Conservation (phyloP, 352 stramenopile species). For the Pythium vanterpoolii region DNA sequence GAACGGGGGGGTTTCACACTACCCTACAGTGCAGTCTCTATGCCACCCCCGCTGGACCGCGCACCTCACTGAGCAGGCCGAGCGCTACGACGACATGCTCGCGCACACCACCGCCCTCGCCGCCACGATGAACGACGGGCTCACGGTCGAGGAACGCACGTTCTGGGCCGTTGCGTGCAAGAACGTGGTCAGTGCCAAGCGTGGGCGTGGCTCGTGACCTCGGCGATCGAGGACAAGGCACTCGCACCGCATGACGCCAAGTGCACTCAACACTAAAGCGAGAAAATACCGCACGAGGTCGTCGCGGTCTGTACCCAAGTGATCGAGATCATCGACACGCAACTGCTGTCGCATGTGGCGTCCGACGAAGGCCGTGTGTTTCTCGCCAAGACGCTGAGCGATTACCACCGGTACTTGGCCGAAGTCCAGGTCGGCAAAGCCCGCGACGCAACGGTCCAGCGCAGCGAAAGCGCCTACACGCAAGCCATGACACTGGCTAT, state of each 20-base stretch:
- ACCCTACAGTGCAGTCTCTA: background rate
- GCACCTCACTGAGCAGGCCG: slow-evolving; percentile 31
- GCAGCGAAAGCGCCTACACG: slow-evolving; percentile 20
- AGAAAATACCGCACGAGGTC: no score
- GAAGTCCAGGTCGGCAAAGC: slow-evolving; percentile 6
- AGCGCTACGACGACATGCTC: slow-evolving; percentile 31
- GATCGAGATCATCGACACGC: slow-evolving; percentile 89
- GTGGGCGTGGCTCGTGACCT: slow-evolving; percentile 30
- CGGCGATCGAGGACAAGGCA: no score
- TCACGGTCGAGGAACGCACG: slow-evolving; percentile 38
- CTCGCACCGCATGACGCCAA: no score
- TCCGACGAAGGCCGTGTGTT: slow-evolving; percentile 93
- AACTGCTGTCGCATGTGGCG: slow-evolving; percentile 88
- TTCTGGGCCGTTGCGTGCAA: slow-evolving; percentile 36
- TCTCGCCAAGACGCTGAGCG: slow-evolving; percentile 96
- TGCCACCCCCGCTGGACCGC: slow-evolving; percentile 20
- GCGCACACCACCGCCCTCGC: slow-evolving; percentile 21
- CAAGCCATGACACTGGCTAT: slow-evolving; percentile 13
- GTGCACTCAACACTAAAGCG: no score
- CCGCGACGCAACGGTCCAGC: background rate
- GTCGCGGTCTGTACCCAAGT: slow-evolving; percentile 67
- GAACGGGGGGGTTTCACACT: background rate
- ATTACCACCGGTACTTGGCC: slow-evolving; percentile 21
- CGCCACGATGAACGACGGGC: slow-evolving; percentile 6
- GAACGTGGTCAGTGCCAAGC: slow-evolving; percentile 27